A percentile compares a stretch with the other conserved stretches of the same genome.
These are phyloP conservation scores for Pseudozyma tsukubaensis DNA, from an alignment of 1,284 basidiomycete genomes.

Conservation along the genomic window DNA sequence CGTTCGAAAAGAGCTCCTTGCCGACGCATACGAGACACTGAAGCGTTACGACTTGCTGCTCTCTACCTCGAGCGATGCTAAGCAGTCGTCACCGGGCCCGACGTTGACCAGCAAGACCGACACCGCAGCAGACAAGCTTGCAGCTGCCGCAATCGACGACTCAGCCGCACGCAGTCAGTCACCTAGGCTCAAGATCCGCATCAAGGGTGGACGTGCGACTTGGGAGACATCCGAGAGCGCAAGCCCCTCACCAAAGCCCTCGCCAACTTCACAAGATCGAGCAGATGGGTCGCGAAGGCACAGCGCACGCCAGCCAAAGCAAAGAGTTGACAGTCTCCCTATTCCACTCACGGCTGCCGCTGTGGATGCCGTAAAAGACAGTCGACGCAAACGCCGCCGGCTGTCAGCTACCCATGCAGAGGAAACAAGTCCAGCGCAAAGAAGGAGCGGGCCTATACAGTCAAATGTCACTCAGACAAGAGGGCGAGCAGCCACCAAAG, in stretches of 20 bases:
- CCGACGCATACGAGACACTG: constrained; percentile 52
- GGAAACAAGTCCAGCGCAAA: constrained; percentile 3
- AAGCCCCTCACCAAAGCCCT: constrained; percentile 13
- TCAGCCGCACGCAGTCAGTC: constrained; percentile 22
- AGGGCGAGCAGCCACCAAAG: not conserved
- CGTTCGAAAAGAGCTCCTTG: constrained; percentile 49
- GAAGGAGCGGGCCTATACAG: not conserved
- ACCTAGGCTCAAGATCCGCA: constrained; percentile 43
- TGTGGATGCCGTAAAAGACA: constrained; percentile 22
- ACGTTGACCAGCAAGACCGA: constrained; percentile 12
- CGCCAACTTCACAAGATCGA: not conserved
- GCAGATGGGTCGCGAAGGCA: constrained; percentile 12
- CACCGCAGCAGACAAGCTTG: not conserved
- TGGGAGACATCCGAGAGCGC: constrained; percentile 32
- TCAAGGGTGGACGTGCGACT: constrained; percentile 30
- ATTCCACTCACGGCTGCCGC: constrained; percentile 30
- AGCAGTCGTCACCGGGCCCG: constrained; percentile 21
- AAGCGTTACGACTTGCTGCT: constrained; percentile 55
- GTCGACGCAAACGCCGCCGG: constrained; percentile 22
- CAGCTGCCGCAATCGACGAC: constrained; percentile 5
- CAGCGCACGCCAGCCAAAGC: constrained; percentile 39
- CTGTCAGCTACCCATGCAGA: constrained; percentile 12
- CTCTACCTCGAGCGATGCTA: constrained; percentile 18
- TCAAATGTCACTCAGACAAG: not conserved
- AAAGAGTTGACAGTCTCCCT: constrained; percentile 30